Evolutionary conservation across 305 asterid genomes (phyloP), one percentile per base, ranked within the genome.

Genomic region (Fraxinus greggii): DNA sequence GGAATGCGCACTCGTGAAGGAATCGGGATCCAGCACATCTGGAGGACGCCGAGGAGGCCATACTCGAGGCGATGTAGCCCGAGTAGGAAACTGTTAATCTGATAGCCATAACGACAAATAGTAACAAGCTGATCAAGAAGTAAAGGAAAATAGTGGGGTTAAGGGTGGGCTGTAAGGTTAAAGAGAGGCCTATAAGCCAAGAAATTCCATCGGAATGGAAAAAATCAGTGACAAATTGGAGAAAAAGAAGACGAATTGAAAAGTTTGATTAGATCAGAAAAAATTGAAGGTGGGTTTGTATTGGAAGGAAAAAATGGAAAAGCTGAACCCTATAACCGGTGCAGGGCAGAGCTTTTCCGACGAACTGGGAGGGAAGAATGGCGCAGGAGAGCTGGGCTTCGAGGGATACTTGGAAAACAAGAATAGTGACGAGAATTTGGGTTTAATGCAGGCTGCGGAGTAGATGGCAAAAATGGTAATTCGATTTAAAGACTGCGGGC

Each of bases 31-130:
- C 88, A 4, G 88, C 76, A 77, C 88, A 92, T 76, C 92, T 92
- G 0, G 95, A 87, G 51, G 96, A 42, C 76, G 94, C 92, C 75
- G 92, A 84, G 13, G 92, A 83, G 32, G 91, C 89, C 59, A 94
- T 45, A 80, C 87, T 90, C 33, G 94, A 90, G 79, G 97, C 95
- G 73, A 93, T 70, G 82, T 88, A 88, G 86, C 95, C 97, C 84
- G 99, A 92, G 89, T 83, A 94, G 72, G 87, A 31, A 81, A 91
- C 94, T 74, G 98, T 91, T 86, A 89, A 88, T 56, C 99, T 89
- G 81, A 96, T 88, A 84, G 99, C 99, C 99, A 96, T 94, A 33
- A 86, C 61, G 2, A 79, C 81, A 35, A 85, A 85, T 86, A 84
- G 92, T 84, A 91, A 70, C 9, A 89, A 51, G 61, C 85, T 26